Evolutionary conservation across 106 monocot genomes (phyloP), one percentile per base, ranked within the genome.

Genomic region (Dactylorhiza incarnata): DNA sequence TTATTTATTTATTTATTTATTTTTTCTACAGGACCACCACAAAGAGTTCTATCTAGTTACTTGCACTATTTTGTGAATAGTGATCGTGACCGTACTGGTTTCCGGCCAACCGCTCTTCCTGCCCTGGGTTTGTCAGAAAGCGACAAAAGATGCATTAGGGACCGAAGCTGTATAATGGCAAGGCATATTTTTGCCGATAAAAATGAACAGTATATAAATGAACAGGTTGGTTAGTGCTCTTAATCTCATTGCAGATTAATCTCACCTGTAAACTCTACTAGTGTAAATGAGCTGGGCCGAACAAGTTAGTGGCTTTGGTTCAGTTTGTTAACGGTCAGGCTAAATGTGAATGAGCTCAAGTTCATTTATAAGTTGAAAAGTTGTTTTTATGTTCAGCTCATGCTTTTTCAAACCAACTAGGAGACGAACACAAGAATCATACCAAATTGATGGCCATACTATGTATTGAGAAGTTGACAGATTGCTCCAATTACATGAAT

Each of bases 121-220:
- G 74, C 83, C 66, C 82, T 97, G 74, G 97, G 97, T 46, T 88
- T 97, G 76, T 97, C 97, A 69, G 87, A 97, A 85, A 83, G 84
- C 68, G 97, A 97, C 78, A 97, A 97, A 78, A 91, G 89, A 76
- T 94, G 97, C 70, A 97, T 97, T 83, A 89, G 94, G 78, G 97
- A 97, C 77, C 90, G 97, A 49, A 94, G 87, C 78, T 94, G 87
- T 77, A 97, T 97, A 75, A 91, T 97, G 93, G 94, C 94, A 75
- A 82, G 94, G 44, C 97, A 97, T 78, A 91, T 97, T 73, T 97
- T 89, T 80, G 97, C 91, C 63, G 97, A 97, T 83, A 89, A 91
- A 82, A 85, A 71, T 80, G 94, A 97, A 88, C 94, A 97, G 5
- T 97, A 89, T 73, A 97, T 97, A 44, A 83, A 83, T 84, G 83